Base-by-base conservation (phyloP, 257 asterid species). In the Lycium ferocissimum region DNA sequence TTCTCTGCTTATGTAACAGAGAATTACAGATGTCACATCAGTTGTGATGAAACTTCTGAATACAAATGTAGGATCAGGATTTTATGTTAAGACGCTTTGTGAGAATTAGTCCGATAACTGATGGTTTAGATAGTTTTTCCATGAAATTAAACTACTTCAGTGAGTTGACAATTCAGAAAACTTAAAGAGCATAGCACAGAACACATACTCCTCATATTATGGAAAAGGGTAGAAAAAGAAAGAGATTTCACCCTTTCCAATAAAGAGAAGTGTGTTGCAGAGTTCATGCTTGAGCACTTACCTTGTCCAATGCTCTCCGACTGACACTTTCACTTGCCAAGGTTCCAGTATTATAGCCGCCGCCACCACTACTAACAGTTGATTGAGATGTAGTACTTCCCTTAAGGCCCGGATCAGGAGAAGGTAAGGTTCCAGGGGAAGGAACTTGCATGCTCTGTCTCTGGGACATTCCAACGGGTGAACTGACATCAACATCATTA, bases 281-380 rank as follows among this genome's bases (percentile, higher is more conserved):
- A 53, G 45, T 26, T 53, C 82, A 53, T 8, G 82, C 59, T 33
- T 51, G 26, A 78, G 33, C 65, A 78, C 12, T 51, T 26, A 95
- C 99, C 99, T 96, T 96, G 88, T 96, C 99, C 86, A 96, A 49
- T 86, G 98, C 99, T 92, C 89, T 96, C 85, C 97, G 92, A 88
- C 96, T 95, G 89, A 94, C 98, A 15, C 97, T 92, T 83, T 96
- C 98, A 85, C 91, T 94, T 61, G 87, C 86, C 58, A 88, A 87
- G 70, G 90, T 56, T 85, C 91, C 87, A 85, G 87, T 89, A 45
- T 53, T 26, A 51, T 75, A 49, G 61, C 84, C 62, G 35, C 84
- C 49, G 43, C 88, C 88, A 47, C 85, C 82, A 84, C 87, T 89
- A 81, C 84, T 83, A 56, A 72, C 70, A 70, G 90, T 88, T 79